phyloP scores from a whole-genome alignment of 164 flowering plant species.

The Vitis cinerea region DNA sequence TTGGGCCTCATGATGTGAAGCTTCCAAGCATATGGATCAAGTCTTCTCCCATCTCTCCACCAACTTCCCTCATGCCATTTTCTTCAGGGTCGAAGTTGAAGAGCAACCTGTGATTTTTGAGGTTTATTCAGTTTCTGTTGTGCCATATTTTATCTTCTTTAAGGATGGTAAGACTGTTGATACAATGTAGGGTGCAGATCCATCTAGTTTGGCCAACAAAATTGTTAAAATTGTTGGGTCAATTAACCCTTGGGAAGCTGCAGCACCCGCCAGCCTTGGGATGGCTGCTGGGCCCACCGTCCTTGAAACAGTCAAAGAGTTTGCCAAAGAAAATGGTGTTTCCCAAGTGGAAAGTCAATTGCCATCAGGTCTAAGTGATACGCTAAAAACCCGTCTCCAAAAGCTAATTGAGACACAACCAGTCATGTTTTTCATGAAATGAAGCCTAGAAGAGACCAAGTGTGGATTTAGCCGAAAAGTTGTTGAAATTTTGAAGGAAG shows the following conservation, averaged over 20 bases:
- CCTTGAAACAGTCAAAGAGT: conserved; percentile 67
- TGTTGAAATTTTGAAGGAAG: conserved; percentile 69
- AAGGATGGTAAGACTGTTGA: conserved; percentile 88
- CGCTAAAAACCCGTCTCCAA: conserved; percentile 48
- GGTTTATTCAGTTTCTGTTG: conserved; percentile 78
- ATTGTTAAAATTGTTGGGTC: conserved; percentile 75
- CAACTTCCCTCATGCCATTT: conserved; percentile 78
- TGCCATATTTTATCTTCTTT: conserved; percentile 81
- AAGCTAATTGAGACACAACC: conserved; percentile 66
- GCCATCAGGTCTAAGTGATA: conserved; percentile 29
- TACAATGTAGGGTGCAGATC: conserved; percentile 87
- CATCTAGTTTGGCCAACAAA: conserved; percentile 90
- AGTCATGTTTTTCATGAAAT: conserved; percentile 92
- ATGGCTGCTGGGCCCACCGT: conserved; percentile 85
- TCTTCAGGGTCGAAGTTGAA: conserved; percentile 93
- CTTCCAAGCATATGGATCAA: conserved; percentile 96
- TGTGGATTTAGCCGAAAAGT: conserved; percentile 92
- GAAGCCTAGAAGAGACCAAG: conserved; percentile 71
- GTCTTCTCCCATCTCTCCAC: conserved; percentile 86
- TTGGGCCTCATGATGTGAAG: conserved; percentile 99
- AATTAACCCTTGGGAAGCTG: conserved; percentile 45
- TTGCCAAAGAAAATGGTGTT: conserved; percentile 51
- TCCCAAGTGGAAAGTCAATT: conserved; percentile 20
- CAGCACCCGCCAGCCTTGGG: conserved; percentile 91
- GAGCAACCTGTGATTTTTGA: conserved; percentile 94